Evolutionary conservation across 768 basidiomycete species (phyloP).

Genomic region (Agaricus subrufescens): DNA sequence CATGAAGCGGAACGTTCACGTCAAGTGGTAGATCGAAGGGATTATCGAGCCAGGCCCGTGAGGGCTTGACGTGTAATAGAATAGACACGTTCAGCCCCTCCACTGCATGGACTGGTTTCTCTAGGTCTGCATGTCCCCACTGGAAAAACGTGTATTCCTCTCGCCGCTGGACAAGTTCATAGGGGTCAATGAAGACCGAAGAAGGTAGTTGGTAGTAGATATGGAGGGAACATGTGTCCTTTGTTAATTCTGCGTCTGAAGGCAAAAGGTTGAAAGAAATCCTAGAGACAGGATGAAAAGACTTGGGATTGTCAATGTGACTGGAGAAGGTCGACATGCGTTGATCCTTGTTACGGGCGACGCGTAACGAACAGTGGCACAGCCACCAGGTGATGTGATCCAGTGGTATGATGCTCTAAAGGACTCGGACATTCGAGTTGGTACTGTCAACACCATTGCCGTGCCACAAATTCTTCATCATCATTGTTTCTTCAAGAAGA

Average conservation of each 20-base stretch:
- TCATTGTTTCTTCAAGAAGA: too few relatives aligned
- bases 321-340: not conserved
- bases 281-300: slow-evolving; percentile 5
- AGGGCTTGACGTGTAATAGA: not conserved
- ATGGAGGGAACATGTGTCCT: slow-evolving; percentile 1
- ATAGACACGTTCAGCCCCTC: not conserved
- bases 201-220: not conserved
- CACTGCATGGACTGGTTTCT: slow-evolving; percentile 5
- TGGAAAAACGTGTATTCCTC: slow-evolving; percentile 4
- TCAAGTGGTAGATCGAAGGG: not conserved
- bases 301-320: not conserved
- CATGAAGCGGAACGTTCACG: slow-evolving; percentile 7
- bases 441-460: too few relatives aligned
- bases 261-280: not conserved
- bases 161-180: slow-evolving; percentile 8
- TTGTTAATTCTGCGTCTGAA: not conserved
- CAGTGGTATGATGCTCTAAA: too few relatives aligned
- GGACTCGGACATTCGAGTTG: too few relatives aligned
- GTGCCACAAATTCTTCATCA: too few relatives aligned
- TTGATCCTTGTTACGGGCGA: too few relatives aligned
- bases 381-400: too few relatives aligned
- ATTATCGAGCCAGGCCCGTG: not conserved
- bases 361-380: too few relatives aligned
- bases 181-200: slow-evolving; percentile 4
- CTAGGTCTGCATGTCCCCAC: slow-evolving; percentile 3